Evolutionary conservation across 371 early-diverging fungal genomes (phyloP).

Genomic region (Syncephalis plumigaleata): DNA sequence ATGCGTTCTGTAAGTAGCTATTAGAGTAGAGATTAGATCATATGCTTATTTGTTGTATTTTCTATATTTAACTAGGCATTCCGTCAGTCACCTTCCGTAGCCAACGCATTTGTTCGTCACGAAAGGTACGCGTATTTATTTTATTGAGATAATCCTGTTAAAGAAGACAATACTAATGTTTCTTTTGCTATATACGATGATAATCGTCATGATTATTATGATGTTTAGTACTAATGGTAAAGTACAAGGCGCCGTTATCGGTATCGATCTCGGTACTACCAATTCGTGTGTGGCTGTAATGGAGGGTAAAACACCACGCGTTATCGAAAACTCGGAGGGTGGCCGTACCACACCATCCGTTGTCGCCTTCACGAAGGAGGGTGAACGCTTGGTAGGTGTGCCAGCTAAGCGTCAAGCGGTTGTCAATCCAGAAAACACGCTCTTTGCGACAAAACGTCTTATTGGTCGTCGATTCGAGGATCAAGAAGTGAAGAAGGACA

Average conservation of each 20-base stretch:
- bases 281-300: constrained; percentile 97
- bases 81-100: no score
- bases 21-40: no score
- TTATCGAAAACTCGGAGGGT: constrained; percentile 95
- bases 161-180: no score
- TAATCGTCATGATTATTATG: no score
- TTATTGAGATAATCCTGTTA: no score
- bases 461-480: constrained; percentile 92
- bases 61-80: no score
- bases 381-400: constrained; percentile 87
- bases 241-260: constrained; percentile 49
- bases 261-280: constrained; percentile 99
- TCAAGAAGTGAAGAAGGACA: constrained; percentile 62
- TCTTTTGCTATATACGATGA: no score
- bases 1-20: no score
- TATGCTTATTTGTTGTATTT: no score
- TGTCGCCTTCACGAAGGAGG: constrained; percentile 85
- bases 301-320: constrained; percentile 91
- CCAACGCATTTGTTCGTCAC: no score
- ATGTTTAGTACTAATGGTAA: no score
- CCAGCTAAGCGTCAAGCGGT: constrained; percentile 92
- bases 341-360: constrained; percentile 96
- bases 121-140: no score
- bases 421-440: constrained; percentile 85
- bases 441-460: constrained; percentile 91